These are phyloP conservation scores for Umbelopsis vinacea DNA, from an alignment of 192 early-diverging fungal species.

Conservation along the genomic window DNA sequence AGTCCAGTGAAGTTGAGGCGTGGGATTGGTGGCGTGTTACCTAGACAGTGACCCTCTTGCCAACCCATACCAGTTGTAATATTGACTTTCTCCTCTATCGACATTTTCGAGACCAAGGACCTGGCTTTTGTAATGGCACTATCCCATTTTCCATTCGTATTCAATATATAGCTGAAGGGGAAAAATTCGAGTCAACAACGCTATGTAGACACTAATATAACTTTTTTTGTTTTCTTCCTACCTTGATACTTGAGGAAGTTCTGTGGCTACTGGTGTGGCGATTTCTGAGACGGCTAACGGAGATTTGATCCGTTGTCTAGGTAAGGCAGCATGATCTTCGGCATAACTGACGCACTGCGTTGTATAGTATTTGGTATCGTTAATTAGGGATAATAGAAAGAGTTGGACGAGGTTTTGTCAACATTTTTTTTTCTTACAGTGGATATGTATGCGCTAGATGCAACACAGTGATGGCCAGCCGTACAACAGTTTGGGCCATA, in stretches of 20 bases:
- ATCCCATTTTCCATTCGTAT: not conserved
- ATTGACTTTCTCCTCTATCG: slow-evolving; percentile 46
- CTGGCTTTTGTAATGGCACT: not conserved
- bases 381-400: not conserved
- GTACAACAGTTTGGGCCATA: not conserved
- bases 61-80: slow-evolving; percentile 50
- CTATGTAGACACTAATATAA: no score
- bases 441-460: not conserved
- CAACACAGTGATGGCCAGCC: not conserved
- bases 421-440: not conserved
- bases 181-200: not conserved
- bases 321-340: no score
- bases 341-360: not conserved
- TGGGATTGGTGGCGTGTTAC: slow-evolving; percentile 44
- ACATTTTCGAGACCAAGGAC: slow-evolving; percentile 34
- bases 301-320: no score
- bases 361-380: not conserved
- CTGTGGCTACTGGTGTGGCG: no score
- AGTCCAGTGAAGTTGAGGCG: slow-evolving; percentile 50
- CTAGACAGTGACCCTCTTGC: slow-evolving; percentile 41
- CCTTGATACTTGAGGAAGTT: no score
- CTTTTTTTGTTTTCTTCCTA: no score
- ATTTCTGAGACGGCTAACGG: no score
- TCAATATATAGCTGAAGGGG: not conserved
- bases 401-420: not conserved